Evolutionary conservation across 345 rosid genomes (phyloP).

Genomic region (Eucalyptus lansdowneana): DNA sequence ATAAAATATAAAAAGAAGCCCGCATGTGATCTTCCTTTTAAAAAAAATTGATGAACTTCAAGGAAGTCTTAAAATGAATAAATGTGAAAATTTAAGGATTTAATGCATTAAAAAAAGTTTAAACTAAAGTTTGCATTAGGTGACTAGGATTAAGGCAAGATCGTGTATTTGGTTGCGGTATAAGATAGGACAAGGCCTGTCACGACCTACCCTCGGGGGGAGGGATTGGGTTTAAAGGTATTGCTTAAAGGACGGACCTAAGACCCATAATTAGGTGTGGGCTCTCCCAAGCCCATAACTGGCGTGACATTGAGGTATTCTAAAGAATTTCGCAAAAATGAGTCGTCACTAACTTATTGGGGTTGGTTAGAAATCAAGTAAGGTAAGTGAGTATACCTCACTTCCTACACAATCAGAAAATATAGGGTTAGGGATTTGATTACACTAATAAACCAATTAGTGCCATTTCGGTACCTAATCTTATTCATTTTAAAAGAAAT

Average conservation of each 20-base stretch:
- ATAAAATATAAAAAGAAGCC: too few relatives aligned
- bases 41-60: not conserved
- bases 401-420: too few relatives aligned
- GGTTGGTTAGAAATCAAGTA: accelerated
- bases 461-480: too few relatives aligned
- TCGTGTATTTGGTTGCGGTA: not conserved
- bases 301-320: too few relatives aligned
- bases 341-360: too few relatives aligned
- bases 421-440: accelerated
- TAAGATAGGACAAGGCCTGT: not conserved
- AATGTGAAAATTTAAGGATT: not conserved
- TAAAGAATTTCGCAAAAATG: too few relatives aligned
- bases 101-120: too few relatives aligned
- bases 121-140: not conserved
- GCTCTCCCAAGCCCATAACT: too few relatives aligned
- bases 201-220: accelerated
- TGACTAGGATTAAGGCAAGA: not conserved
- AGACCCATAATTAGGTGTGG: accelerated
- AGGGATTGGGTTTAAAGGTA: accelerated
- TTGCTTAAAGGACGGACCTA: accelerated
- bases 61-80: not conserved
- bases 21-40: not conserved
- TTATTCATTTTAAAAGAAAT: too few relatives aligned
- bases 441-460: too few relatives aligned
- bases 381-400: too few relatives aligned